phyloP scores from a whole-genome alignment of 2,329 filamentous ascomycete species.

The Pseudogymnoascus sp. region DNA sequence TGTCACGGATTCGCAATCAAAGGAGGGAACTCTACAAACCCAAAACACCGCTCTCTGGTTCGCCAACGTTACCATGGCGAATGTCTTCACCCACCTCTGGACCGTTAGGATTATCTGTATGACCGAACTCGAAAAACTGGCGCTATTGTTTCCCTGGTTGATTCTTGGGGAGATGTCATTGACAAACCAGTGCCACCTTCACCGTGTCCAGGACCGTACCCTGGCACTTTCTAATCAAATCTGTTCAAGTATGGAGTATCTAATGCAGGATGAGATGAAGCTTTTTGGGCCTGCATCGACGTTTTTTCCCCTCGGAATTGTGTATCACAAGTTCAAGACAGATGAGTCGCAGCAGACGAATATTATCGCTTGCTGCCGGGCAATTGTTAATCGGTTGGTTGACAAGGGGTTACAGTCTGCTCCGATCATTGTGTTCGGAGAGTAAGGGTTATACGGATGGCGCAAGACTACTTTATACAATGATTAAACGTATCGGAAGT shows the following conservation, averaged over 20 bases:
- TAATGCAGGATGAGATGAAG: constrained; percentile 32
- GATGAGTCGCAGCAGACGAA: background rate
- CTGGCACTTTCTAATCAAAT: constrained; percentile 22
- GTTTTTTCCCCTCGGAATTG: background rate
- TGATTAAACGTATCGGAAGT: too few species aligned
- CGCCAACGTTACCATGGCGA: constrained; percentile 30
- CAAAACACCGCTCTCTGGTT: constrained; percentile 23
- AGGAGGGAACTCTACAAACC: background rate
- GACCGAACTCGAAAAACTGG: background rate
- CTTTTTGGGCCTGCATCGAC: constrained; percentile 31
- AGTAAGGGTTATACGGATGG: background rate
- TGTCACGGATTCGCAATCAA: background rate
- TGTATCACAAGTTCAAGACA: background rate
- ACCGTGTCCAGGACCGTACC: background rate
- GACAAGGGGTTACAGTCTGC: background rate
- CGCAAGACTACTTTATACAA: too few species aligned
- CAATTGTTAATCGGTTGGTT: background rate
- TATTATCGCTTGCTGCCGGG: background rate
- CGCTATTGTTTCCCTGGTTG: background rate
- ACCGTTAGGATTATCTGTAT: constrained; percentile 31
- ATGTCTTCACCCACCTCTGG: constrained; percentile 32
- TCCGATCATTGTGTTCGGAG: background rate
- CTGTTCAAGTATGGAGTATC: constrained; percentile 30
- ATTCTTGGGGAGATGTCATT: background rate
- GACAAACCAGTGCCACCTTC: background rate